These are phyloP conservation scores for Leishmania guyanensis DNA, from an alignment of 208 protist genomes.

Conservation along the genomic window DNA sequence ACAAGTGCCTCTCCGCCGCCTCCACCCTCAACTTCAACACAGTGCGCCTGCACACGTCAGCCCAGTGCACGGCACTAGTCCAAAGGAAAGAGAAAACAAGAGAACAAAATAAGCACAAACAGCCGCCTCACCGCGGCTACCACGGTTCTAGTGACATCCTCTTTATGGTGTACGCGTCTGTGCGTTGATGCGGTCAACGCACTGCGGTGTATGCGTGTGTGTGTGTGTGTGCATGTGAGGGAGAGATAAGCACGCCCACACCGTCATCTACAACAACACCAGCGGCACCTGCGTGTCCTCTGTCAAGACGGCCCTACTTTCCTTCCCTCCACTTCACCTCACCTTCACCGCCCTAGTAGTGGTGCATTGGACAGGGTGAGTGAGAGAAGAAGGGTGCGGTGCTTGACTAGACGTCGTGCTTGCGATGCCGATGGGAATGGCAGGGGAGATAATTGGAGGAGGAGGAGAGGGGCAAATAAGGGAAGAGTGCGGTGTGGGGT, in stretches of 20 bases:
- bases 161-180: too few species aligned
- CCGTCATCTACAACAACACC: background rate
- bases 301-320: background rate
- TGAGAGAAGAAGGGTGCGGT: background rate
- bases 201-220: background rate
- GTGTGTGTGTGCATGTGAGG: too few species aligned
- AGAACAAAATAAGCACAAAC: background rate
- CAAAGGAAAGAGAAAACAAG: background rate
- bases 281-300: background rate
- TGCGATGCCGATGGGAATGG: background rate
- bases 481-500: background rate
- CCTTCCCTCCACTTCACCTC: background rate
- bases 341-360: background rate
- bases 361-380: background rate
- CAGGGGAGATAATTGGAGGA: background rate
- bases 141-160: background rate
- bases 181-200: background rate
- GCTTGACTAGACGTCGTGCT: background rate
- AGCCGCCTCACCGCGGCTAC: too few species aligned
- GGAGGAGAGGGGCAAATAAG: background rate
- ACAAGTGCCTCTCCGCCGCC: background rate
- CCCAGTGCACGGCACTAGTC: background rate
- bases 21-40: background rate
- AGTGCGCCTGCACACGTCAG: background rate
- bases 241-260: too few species aligned